phyloP scores from a whole-genome alignment of 2,329 filamentous ascomycete genomes.

The Dactylellina sp. region DNA sequence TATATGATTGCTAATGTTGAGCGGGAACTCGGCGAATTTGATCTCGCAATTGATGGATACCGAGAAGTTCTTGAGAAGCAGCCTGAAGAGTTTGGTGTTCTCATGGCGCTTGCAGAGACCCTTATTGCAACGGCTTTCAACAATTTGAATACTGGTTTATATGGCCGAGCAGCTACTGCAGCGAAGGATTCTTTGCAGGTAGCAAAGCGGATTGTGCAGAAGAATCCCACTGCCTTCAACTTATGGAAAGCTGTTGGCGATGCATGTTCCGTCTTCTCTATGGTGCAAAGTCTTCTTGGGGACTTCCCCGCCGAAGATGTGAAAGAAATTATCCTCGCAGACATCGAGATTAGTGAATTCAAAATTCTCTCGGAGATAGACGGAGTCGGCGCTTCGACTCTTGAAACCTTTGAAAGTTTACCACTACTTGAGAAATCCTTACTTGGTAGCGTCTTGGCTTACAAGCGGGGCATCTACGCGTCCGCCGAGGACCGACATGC shows the following conservation, averaged over 20 bases:
- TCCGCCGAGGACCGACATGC: constrained; percentile 82
- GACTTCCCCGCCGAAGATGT: constrained; percentile 74
- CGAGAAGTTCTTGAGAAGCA: constrained; percentile 76
- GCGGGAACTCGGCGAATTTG: constrained; percentile 88
- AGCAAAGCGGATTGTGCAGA: constrained; percentile 72
- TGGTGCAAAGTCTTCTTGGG: constrained; percentile 75
- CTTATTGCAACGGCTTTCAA: constrained; percentile 83
- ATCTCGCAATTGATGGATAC: constrained; percentile 83
- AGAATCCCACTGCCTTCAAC: constrained; percentile 81
- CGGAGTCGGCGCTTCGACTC: constrained; percentile 67
- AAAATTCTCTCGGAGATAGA: constrained; percentile 77
- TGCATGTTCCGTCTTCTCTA: constrained; percentile 85
- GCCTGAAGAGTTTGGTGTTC: constrained; percentile 83
- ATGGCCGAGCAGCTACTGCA: constrained; percentile 81
- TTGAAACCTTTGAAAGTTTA: constrained; percentile 63
- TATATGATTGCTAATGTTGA: constrained; percentile 98
- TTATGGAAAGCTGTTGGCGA: constrained; percentile 94
- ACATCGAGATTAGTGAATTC: constrained; percentile 70
- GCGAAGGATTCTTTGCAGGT: constrained; percentile 77
- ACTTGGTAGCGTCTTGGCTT: constrained; percentile 80
- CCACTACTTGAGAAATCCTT: constrained; percentile 71
- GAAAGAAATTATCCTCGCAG: constrained; percentile 70
- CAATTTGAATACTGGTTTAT: constrained; percentile 83
- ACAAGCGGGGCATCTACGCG: constrained; percentile 84
- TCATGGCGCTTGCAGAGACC: constrained; percentile 87